Evolutionary conservation across 116 monocot genomes (phyloP), one percentile per base, ranked within the genome.

Genomic region (Phalaenopsis hybrid): DNA sequence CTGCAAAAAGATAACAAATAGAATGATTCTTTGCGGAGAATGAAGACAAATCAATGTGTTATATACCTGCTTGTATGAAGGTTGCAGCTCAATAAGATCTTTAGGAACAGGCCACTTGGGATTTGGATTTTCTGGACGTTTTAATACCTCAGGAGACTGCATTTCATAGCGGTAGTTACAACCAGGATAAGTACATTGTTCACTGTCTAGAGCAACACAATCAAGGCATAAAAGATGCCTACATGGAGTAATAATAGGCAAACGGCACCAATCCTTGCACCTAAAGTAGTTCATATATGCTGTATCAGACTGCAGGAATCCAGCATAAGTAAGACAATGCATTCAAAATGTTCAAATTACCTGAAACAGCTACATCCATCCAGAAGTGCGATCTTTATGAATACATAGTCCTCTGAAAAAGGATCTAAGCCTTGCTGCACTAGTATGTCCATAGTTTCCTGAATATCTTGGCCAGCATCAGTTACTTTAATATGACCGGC

Each of bases 51-150:
- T 63, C 17, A 45, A 82, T 48, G 34, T 9, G 78, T 20, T 55
- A 48, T 75, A 74, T 79, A 74, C 98, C 92, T 98, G 98, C 81
- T 95, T 87, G 82, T 98, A 95, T 76, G 98, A 98, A 85, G 98
- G 98, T 81, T 98, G 98, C 81, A 98, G 85, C 83, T 98, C 98
- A 78, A 98, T 98, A 80, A 98, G 95, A 84, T 98, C 98, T 82
- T 98, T 98, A 28, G 98, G 98, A 63, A 98, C 98, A 70, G 95
- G 88, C 98, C 98, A 98, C 79, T 98, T 98, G 1, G 98, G 98
- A 85, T 93, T 95, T 82, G 98, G 98, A 88, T 98, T 98, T 89
- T 98, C 98, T 84, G 93, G 93, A 17, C 98, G 91, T 79, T 88
- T 83, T 85, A 91, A 85, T 85, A 61, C 84, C 89, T 98, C 98